These are phyloP conservation scores for Skeletonema tropicum DNA, from an alignment of 108 stramenopile species.

Conservation along the genomic window DNA sequence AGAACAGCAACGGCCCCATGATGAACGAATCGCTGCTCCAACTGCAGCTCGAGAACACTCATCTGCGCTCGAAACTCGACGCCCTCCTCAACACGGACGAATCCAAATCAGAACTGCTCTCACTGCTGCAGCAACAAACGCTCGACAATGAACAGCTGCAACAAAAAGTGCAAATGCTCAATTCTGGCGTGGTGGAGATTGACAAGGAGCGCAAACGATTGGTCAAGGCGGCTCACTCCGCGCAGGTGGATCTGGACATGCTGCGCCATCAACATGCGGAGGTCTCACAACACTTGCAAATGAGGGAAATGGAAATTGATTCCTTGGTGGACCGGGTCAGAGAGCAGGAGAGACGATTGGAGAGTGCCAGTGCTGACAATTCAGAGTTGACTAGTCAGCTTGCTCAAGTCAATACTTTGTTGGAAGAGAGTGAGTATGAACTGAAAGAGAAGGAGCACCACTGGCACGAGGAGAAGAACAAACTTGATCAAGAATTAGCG, in stretches of 20 bases:
- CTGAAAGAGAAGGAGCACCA: conserved; percentile 1
- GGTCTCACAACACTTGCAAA: conserved; percentile 20
- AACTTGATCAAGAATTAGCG: neutral
- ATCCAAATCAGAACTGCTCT: conserved; percentile 26
- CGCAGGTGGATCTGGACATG: neutral
- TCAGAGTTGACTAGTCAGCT: neutral
- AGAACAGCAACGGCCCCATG: neutral
- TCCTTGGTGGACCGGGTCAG: neutral
- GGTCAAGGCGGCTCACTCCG: conserved; percentile 14
- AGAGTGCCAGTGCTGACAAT: neutral
- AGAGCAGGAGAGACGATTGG: conserved; percentile 26
- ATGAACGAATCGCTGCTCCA: conserved; percentile 12
- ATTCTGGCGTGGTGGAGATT: conserved; percentile 28
- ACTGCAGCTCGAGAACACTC: conserved; percentile 33
- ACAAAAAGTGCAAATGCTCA: conserved; percentile 21
- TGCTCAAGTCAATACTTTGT: neutral
- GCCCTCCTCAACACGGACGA: conserved; percentile 9
- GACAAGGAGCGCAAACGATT: conserved; percentile 24
- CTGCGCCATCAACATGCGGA: neutral
- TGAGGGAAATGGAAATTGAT: conserved; percentile 27
- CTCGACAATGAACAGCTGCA: conserved; percentile 23
- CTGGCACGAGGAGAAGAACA: neutral
- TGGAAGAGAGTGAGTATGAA: conserved; percentile 3
- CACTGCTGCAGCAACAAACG: conserved; percentile 20
- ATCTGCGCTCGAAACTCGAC: conserved; percentile 23